These are phyloP conservation scores for Albugo candida DNA, from an alignment of 352 stramenopile genomes.

Conservation along the genomic window DNA sequence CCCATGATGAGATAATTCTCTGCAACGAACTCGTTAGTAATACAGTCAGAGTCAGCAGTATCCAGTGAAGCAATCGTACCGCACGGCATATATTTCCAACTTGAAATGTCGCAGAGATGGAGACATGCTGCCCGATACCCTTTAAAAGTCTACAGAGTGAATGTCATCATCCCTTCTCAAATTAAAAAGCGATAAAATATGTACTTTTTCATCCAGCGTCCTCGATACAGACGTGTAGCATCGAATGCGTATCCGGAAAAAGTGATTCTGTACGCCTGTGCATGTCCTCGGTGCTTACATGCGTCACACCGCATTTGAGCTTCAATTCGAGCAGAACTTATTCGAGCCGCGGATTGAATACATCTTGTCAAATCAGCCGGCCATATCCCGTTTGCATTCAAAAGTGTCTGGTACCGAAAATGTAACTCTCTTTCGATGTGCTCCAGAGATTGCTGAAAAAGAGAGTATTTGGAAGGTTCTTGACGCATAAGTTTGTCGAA, in stretches of 20 bases:
- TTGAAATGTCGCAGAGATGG: conserved; percentile 23
- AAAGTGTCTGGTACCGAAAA: conserved; percentile 42
- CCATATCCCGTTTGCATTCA: conserved; percentile 38
- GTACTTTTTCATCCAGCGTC: conserved; percentile 40
- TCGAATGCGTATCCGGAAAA: conserved; percentile 41
- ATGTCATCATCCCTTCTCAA: not conserved
- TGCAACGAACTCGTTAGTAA: conserved; percentile 7
- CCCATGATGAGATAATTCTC: conserved; percentile 58
- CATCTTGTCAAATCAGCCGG: conserved; percentile 39
- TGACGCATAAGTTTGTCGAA: conserved; percentile 1
- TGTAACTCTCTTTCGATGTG: conserved; percentile 60
- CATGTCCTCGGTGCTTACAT: conserved; percentile 50
- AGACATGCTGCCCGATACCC: conserved; percentile 13
- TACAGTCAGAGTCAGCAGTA: not conserved
- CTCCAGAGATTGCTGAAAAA: not conserved
- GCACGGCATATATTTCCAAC: conserved; percentile 65
- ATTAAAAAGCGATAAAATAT: conserved; percentile 1
- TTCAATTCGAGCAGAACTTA: conserved; percentile 15
- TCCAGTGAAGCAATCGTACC: conserved; percentile 15
- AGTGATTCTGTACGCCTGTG: conserved; percentile 29
- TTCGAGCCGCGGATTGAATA: conserved; percentile 20
- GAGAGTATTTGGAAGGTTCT: not conserved
- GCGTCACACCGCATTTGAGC: conserved; percentile 37
- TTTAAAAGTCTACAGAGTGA: conserved; percentile 16
- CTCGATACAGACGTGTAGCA: conserved; percentile 37